phyloP scores from a whole-genome alignment of 1,284 basidiomycete genomes.

The Nidula niveotomentosa region DNA sequence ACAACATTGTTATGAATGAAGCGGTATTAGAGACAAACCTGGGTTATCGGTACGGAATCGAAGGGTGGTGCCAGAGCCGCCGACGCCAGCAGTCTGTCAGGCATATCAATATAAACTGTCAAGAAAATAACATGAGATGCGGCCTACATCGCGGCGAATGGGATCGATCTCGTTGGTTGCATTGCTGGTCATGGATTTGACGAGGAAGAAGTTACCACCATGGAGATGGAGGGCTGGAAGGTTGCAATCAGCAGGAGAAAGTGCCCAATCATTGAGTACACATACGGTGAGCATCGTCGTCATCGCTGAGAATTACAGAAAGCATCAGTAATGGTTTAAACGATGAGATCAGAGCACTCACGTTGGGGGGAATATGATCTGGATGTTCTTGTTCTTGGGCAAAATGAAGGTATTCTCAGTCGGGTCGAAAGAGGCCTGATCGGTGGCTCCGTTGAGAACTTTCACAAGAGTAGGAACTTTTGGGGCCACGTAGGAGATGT shows the following conservation, averaged over 20 bases:
- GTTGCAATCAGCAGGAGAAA: not conserved
- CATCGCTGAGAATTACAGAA: conserved; percentile 7
- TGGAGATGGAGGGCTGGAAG: conserved; percentile 14
- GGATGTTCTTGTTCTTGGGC: conserved; percentile 17
- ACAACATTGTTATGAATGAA: too few relatives aligned
- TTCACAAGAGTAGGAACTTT: conserved; percentile 18
- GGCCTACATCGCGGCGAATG: conserved; percentile 18
- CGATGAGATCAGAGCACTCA: conserved; percentile 2
- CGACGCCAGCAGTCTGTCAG: conserved; percentile 7
- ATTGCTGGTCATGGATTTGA: conserved; percentile 20
- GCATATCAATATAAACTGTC: too few relatives aligned
- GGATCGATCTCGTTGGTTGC: conserved; percentile 17
- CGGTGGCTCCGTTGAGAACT: conserved; percentile 15
- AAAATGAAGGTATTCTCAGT: conserved; percentile 24
- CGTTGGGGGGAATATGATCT: conserved; percentile 20
- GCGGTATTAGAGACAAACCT: conserved; percentile 7
- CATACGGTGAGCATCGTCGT: conserved; percentile 11
- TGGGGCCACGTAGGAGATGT: conserved; percentile 17
- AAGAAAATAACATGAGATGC: too few relatives aligned
- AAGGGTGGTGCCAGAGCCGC: conserved; percentile 14
- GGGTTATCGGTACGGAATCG: conserved; percentile 22
- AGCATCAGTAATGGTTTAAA: not conserved
- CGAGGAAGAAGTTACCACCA: conserved; percentile 19
- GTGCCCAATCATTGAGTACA: not conserved
- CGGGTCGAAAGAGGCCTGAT: conserved; percentile 12